phyloP scores from a whole-genome alignment of 1,284 basidiomycete genomes.

The Microbotryomycetes sp. region DNA sequence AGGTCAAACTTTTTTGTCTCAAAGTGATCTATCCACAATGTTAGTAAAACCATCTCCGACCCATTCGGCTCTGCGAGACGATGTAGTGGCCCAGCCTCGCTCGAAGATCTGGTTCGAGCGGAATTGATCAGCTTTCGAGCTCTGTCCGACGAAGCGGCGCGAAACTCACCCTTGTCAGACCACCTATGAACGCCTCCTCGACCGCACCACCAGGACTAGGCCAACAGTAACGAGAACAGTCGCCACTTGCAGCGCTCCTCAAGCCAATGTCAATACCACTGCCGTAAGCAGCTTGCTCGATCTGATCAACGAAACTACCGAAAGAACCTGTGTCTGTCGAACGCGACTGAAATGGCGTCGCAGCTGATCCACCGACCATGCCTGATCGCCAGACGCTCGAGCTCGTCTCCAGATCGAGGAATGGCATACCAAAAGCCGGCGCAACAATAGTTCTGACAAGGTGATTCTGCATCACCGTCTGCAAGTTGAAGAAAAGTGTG shows the following conservation, averaged over 20 bases:
- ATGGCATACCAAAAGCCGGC: constrained; percentile 34
- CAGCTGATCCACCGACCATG: constrained; percentile 30
- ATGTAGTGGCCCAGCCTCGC: constrained; percentile 8
- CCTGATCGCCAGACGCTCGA: constrained; percentile 36
- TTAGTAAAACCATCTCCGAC: constrained; percentile 16
- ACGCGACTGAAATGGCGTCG: neutral
- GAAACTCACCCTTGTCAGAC: constrained; percentile 20
- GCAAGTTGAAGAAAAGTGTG: constrained; percentile 36
- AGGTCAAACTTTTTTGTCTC: too few species aligned
- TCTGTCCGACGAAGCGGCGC: neutral
- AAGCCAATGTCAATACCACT: neutral
- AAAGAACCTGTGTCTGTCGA: neutral
- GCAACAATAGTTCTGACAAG: constrained; percentile 24
- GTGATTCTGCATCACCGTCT: constrained; percentile 37
- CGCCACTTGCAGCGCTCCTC: constrained; percentile 19
- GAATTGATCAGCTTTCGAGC: neutral
- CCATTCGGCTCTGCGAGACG: constrained; percentile 11
- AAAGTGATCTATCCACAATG: neutral
- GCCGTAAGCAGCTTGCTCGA: neutral
- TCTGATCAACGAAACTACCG: constrained; percentile 6
- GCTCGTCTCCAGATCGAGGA: constrained; percentile 37
- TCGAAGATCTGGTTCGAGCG: neutral
- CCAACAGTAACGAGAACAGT: constrained; percentile 37
- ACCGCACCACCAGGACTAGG: constrained; percentile 35
- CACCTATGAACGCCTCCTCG: constrained; percentile 37